phyloP scores from a whole-genome alignment of 106 monocot genomes.

The Chionographis japonica region DNA sequence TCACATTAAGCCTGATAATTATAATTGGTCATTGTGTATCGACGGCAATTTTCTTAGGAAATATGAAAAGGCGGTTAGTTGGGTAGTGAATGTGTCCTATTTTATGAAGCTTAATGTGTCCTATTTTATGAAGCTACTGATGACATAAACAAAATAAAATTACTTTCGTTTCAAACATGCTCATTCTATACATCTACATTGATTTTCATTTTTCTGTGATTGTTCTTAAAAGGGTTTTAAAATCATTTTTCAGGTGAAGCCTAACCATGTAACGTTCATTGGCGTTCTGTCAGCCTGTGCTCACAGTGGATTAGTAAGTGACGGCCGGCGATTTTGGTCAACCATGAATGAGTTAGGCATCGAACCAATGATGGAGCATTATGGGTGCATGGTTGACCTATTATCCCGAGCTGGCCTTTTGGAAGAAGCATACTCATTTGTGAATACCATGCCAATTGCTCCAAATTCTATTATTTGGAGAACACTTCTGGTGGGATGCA shows the following conservation, averaged over 20 bases:
- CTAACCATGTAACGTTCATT: constrained; percentile 84
- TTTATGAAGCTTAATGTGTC: too few species aligned
- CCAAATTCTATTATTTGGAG: constrained; percentile 87
- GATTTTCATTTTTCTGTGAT: too few species aligned
- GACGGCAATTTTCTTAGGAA: too few species aligned
- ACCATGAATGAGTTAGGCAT: constrained; percentile 68
- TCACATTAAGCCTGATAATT: too few species aligned
- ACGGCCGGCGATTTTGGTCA: constrained; percentile 63
- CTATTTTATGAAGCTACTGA: too few species aligned
- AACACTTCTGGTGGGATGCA: constrained; percentile 77
- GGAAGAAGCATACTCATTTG: constrained; percentile 73
- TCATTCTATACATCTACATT: too few species aligned
- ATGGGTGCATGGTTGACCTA: constrained; percentile 98
- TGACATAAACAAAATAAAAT: too few species aligned
- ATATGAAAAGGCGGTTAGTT: too few species aligned
- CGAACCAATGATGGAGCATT: constrained; percentile 76
- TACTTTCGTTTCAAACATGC: too few species aligned
- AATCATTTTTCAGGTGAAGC: constrained; percentile 51
- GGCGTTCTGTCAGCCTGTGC: constrained; percentile 82
- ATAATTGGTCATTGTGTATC: too few species aligned
- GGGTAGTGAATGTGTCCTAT: too few species aligned
- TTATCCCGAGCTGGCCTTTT: constrained; percentile 56
- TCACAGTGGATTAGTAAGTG: constrained; percentile 70
- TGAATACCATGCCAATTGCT: constrained; percentile 55
- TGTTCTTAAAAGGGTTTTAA: not conserved